Base-by-base conservation (phyloP, 495 filamentous ascomycete genomes). In the Penicillium flavigenum region DNA sequence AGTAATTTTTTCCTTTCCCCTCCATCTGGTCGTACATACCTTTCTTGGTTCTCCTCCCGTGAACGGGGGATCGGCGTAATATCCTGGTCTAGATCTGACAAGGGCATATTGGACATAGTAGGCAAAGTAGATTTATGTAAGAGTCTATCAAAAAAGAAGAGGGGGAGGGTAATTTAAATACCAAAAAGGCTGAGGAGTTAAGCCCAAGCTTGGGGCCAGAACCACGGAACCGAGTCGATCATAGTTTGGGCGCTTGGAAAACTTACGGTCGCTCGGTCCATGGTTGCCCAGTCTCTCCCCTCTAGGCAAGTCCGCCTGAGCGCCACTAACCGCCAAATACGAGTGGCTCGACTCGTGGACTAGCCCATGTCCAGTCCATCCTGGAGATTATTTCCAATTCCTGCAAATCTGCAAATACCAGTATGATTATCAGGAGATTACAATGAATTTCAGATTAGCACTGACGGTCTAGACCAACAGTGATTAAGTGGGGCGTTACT, bases 41-140 rank as follows among this genome's bases (percentile, higher is more conserved):
- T 81, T 73, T 98, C 93, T 71, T 94, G 90, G 59, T 98, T 96
- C 71, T 97, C 92, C 70, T 93, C 91, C 60, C 75, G 70, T 34
- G 75, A 77, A 9, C 76, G 72, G 57, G 71, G 72, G 42, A 70
- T 70, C 4, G 71, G 69, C 27, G 70, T 57, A 50, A 71, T 68
- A 46, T 77, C 76, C 20, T 72, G 61, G 44, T 75, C 70, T 19
- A 75, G 32, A 41, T 69, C 63, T 10, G 68, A 64, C 31, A 67
- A 64, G 46, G 58, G 55, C 60, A 68, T 73, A 20, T 55, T 42
- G 51, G 16, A 46, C 4, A 34, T 32, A 11, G 31, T 34, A 51
- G 20, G 9, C 5, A 11, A 11, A 11, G 3, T 27, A 0, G 19
- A 45, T 19, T n/a, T 20, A 54, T 46, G 32, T 20, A 29, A 17